Conservation (phyloP, 176 grass and related monocot species). For the Avena insularis region DNA sequence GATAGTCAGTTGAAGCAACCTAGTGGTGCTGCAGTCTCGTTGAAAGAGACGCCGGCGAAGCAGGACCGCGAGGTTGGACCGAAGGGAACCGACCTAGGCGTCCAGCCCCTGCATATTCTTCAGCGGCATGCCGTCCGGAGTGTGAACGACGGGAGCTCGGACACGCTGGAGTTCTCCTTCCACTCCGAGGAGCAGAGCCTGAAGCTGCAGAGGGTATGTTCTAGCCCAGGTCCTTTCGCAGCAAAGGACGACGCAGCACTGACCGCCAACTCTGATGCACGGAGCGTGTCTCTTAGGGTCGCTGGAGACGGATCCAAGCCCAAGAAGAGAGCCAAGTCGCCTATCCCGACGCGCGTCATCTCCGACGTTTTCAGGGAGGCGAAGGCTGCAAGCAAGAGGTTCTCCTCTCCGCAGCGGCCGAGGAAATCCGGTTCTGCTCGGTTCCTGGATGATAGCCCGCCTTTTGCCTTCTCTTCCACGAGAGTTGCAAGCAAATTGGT, state of each 20-base stretch:
- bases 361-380: conserved; percentile 87
- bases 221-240: conserved; percentile 53
- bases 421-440: conserved; percentile 48
- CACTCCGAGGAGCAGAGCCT: conserved; percentile 63
- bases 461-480: conserved; percentile 38
- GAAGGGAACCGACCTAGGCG: conserved; percentile 12
- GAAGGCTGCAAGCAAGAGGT: conserved; percentile 69
- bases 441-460: conserved; percentile 41
- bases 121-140: neutral
- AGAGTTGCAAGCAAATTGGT: conserved; percentile 29
- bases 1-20: conserved; percentile 26
- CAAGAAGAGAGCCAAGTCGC: conserved; percentile 66
- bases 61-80: conserved; percentile 12
- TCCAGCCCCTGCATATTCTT: conserved; percentile 48
- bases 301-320: conserved; percentile 34
- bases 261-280: neutral
- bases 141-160: neutral
- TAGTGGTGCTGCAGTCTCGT: neutral
- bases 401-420: conserved; percentile 79
- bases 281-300: conserved; percentile 26
- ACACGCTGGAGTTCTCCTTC: conserved; percentile 57
- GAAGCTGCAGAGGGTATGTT: conserved; percentile 54
- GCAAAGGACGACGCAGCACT: conserved; percentile 2
- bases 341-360: conserved; percentile 59
- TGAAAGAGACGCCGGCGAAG: conserved; percentile 25